Conservation (phyloP, 2,329 filamentous ascomycete species). For the Celoporthe dispersa region DNA sequence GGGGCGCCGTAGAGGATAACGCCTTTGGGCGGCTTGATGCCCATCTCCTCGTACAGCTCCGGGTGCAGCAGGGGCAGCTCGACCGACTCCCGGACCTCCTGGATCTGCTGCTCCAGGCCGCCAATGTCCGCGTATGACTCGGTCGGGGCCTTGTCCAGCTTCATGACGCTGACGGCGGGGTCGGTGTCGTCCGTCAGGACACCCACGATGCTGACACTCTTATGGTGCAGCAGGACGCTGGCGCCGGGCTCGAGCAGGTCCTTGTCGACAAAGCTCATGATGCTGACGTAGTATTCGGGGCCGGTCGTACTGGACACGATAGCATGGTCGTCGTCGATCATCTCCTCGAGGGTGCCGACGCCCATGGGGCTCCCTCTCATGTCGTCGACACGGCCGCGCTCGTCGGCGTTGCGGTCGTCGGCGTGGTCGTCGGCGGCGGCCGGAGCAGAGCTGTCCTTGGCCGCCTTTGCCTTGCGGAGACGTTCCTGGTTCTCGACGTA, state of each 20-base stretch:
- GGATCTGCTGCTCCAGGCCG: slow-evolving; percentile 91
- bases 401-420: slow-evolving; percentile 86
- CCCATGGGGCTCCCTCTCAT: slow-evolving; percentile 99
- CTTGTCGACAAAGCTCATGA: slow-evolving; percentile 99
- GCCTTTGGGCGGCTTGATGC: slow-evolving; percentile 99
- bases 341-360: slow-evolving; percentile 94
- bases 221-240: slow-evolving; percentile 94
- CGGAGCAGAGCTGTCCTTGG: slow-evolving; percentile 69
- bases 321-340: slow-evolving; percentile 98
- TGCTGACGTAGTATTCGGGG: slow-evolving; percentile 98
- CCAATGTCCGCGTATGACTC: slow-evolving; percentile 99
- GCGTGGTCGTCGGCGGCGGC: slow-evolving; percentile 71
- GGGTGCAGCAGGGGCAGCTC: slow-evolving; percentile 94
- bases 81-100: slow-evolving; percentile 96
- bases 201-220: slow-evolving; percentile 96
- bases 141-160: slow-evolving; percentile 96
- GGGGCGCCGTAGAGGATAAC: slow-evolving; percentile 98
- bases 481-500: slow-evolving; percentile 99
- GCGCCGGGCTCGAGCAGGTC: slow-evolving; percentile 95
- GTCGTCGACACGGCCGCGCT: slow-evolving; percentile 92
- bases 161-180: slow-evolving; percentile 97
- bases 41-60: slow-evolving; percentile 99
- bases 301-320: slow-evolving; percentile 98
- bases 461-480: slow-evolving; percentile 86
- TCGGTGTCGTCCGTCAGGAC: slow-evolving; percentile 96